Evolutionary conservation across 2,329 filamentous ascomycete genomes (phyloP).

Genomic region (Thelonectria rubi): DNA sequence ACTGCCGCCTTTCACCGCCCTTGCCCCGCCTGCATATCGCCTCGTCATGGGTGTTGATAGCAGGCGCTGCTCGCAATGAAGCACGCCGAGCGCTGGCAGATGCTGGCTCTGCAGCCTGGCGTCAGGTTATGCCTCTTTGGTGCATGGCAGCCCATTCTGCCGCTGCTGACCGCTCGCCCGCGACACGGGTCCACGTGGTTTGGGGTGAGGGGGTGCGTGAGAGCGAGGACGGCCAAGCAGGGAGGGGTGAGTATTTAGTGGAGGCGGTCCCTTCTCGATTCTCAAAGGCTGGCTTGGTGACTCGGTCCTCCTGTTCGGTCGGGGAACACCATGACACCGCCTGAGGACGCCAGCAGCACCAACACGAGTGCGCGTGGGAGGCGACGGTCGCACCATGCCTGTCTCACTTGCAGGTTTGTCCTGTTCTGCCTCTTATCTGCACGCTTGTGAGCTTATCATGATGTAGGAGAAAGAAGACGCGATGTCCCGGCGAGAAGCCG

Average conservation of each 20-base stretch:
- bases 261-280: slow-evolving; percentile 31
- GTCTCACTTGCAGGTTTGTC: slow-evolving; percentile 58
- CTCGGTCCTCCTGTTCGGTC: slow-evolving; percentile 16
- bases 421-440: not conserved
- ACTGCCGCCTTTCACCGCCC: not conserved
- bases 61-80: no score
- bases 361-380: slow-evolving; percentile 45
- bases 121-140: slow-evolving; percentile 1
- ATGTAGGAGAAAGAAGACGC: slow-evolving; percentile 57
- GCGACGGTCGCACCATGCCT: slow-evolving; percentile 53
- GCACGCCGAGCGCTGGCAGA: not conserved
- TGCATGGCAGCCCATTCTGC: not conserved
- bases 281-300: slow-evolving; percentile 13
- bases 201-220: not conserved
- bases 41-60: slow-evolving; percentile 3
- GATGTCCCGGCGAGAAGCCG: slow-evolving; percentile 61
- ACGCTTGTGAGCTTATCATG: not conserved
- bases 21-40: not conserved
- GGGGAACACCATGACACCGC: slow-evolving; percentile 43
- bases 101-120: not conserved
- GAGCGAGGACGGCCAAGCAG: no score
- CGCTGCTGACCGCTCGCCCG: not conserved
- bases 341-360: slow-evolving; percentile 40
- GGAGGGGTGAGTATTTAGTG: slow-evolving; percentile 21
- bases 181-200: not conserved